Evolutionary conservation across 371 early-diverging fungal species (phyloP).

Genomic region (Mortierella sp.): DNA sequence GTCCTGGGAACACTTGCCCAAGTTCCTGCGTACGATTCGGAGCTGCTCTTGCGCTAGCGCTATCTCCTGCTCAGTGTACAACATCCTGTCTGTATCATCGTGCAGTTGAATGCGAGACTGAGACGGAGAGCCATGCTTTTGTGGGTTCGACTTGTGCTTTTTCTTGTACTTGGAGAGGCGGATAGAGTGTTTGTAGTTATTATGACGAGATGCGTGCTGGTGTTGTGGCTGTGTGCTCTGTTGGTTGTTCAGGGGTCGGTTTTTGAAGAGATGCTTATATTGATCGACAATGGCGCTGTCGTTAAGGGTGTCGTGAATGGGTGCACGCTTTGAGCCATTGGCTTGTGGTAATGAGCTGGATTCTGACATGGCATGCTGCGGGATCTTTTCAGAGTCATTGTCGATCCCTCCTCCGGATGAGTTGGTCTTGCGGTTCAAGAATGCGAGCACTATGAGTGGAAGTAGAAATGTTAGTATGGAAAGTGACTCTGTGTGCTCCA

Average conservation of each 20-base stretch:
- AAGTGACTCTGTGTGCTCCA: no score
- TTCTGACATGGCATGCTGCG: no score
- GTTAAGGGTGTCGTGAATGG: not conserved
- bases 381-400: no score
- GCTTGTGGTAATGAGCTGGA: conserved; percentile 3
- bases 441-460: no score
- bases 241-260: conserved; percentile 32
- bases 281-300: conserved; percentile 19
- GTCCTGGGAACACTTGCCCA: conserved; percentile 16
- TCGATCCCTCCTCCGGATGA: not conserved
- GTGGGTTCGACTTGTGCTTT: not conserved
- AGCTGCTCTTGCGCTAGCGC: conserved; percentile 32
- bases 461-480: no score
- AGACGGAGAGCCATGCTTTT: not conserved
- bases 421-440: no score
- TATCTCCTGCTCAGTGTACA: conserved; percentile 15
- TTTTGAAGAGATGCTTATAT: conserved; percentile 32
- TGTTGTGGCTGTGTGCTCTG: conserved; percentile 3
- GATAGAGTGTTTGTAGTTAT: not conserved
- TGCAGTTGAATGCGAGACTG: not conserved
- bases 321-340: not conserved
- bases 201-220: not conserved
- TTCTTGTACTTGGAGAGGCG: no score
- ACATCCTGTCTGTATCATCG: not conserved
- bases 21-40: conserved; percentile 25